phyloP scores from a whole-genome alignment of 2,329 filamentous ascomycete genomes.

The Penicillium sp. region DNA sequence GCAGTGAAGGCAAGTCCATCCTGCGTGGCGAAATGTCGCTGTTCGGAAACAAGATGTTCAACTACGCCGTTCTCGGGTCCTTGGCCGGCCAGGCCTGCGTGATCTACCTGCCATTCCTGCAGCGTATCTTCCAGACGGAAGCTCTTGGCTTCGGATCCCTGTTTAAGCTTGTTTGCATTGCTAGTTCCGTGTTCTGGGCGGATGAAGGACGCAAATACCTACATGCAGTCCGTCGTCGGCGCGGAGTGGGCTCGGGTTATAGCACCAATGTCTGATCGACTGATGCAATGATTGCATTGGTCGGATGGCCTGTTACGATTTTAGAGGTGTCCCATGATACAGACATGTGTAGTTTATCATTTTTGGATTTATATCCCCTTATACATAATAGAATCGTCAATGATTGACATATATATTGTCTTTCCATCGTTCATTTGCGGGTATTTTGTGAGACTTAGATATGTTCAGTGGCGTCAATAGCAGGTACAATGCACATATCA shows the following conservation, averaged over 20 bases:
- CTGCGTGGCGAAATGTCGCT: conserved; percentile 80
- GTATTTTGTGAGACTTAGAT: too few species aligned
- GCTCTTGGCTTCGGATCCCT: conserved; percentile 73
- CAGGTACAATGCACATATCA: too few species aligned
- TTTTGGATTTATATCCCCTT: conserved; percentile 9
- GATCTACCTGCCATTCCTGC: conserved; percentile 90
- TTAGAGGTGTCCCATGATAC: conserved; percentile 6
- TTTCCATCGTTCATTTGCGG: background rate
- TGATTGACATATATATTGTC: background rate
- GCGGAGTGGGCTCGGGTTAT: conserved; percentile 39
- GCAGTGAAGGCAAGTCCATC: conserved; percentile 85
- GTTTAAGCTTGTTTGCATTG: conserved; percentile 67
- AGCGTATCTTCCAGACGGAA: conserved; percentile 95
- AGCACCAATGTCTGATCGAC: conserved; percentile 42
- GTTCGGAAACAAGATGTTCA: conserved; percentile 89
- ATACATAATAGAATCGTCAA: conserved; percentile 10
- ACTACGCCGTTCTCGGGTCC: conserved; percentile 86
- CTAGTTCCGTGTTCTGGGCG: conserved; percentile 91
- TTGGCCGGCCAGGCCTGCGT: conserved; percentile 84
- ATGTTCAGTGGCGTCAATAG: too few species aligned
- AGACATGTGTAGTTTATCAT: conserved; percentile 11
- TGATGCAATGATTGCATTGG: background rate
- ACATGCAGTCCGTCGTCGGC: conserved; percentile 30
- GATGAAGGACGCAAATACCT: conserved; percentile 84
- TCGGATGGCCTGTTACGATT: conserved; percentile 5